Evolutionary conservation across 331 rosid genomes (phyloP).

Genomic region (Cydonia oblonga): DNA sequence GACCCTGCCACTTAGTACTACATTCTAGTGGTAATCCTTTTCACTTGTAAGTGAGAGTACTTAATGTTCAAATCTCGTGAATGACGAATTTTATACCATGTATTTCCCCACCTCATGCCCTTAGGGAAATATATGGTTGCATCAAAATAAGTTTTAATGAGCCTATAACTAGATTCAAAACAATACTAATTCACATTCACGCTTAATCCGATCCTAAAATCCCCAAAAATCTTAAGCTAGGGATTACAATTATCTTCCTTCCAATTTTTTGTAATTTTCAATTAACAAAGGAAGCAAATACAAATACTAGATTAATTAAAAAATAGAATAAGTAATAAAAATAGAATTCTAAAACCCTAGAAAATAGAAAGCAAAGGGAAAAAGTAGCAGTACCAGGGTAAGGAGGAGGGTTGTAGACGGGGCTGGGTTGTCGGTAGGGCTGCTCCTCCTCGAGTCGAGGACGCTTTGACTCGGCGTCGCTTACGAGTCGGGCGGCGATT

Average conservation of each 20-base stretch:
- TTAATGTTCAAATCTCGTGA: too few species aligned
- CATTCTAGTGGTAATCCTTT: too few species aligned
- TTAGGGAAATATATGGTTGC: too few species aligned
- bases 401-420: constrained; percentile 13
- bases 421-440: constrained; percentile 12
- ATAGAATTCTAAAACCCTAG: constrained; percentile 23
- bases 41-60: too few species aligned
- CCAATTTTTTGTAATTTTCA: background rate
- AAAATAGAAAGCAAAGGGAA: background rate
- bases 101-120: too few species aligned
- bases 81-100: too few species aligned
- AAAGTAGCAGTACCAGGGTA: constrained; percentile 16
- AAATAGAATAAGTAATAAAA: background rate
- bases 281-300: background rate
- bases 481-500: constrained; percentile 34
- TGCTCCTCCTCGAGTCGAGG: constrained; percentile 25
- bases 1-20: background rate
- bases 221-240: background rate
- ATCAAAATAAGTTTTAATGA: too few species aligned
- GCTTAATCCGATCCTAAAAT: background rate
- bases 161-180: too few species aligned
- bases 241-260: background rate
- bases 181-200: too few species aligned
- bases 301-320: background rate
- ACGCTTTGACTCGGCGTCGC: constrained; percentile 42